Base-by-base conservation (phyloP, 1,284 basidiomycete genomes). In the Erythrobasidium hasegawianum region DNA sequence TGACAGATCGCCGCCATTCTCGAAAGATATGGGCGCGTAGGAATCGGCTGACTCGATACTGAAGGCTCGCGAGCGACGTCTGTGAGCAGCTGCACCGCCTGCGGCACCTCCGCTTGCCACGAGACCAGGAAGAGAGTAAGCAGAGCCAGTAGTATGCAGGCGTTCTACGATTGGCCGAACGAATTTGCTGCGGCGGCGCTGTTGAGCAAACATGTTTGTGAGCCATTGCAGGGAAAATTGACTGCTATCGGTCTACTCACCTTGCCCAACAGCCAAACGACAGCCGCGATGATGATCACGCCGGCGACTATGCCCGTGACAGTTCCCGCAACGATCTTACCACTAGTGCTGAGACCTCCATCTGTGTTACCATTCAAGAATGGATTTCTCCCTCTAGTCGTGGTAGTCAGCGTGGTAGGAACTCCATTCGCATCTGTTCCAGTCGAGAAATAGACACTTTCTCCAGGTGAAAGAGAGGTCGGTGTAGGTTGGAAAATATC, bases 31-130 rank as follows among this genome's bases (percentile, higher is more conserved):
- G 14, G 43, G 43, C 4, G 16, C 55, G 27, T 65, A 65, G 9
- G 39, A 39, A n/a, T 50, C 53, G 18, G 62, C 62, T 5, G 62
- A 65, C 38, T 65, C 62, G 40, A 65, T 65, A 26, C 62, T 65
- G 26, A 65, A 65, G n/a, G 62, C 62, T 26, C 62, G 54, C 0
- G 55, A 65, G 20, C 62, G 62, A 26, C 62, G 62, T 40, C 56
- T 55, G 4, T 38, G 20, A 27, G 40, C 53, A 20, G 24, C 20
- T n/a, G n/a, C 40, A 11, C 1, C 2, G 14, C 50, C 39, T 49
- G 2, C 26, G 8, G 26, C 22, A 27, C 45, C 56, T 3, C 26
- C 29, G 16, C 53, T 38, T 7, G 41, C 29, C 2, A 65, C n/a
- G 41, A 58, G 39, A 24, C 62, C 54, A 18, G 62, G 56, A 20